Conservation (phyloP, 805 yeast genomes). For the Yamadazyma endophytica region DNA sequence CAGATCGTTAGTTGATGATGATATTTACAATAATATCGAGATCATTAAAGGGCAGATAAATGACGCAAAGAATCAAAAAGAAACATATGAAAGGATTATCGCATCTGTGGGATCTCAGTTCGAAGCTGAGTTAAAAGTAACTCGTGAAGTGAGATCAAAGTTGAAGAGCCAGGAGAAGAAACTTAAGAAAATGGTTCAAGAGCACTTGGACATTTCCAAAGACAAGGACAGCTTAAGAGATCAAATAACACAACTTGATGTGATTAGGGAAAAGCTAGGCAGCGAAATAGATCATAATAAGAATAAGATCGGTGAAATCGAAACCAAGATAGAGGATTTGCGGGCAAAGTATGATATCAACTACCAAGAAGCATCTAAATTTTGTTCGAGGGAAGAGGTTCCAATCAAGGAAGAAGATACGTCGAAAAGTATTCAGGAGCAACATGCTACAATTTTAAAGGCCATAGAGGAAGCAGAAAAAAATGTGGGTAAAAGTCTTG, state of each 20-base stretch:
- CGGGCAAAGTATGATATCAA: constrained; percentile 24
- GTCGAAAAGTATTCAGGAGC: constrained; percentile 45
- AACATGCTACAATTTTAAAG: constrained; percentile 42
- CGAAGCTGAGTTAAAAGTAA: too few species aligned
- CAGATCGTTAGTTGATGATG: constrained; percentile 38
- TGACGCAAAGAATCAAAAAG: too few species aligned
- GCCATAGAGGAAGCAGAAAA: constrained; percentile 51
- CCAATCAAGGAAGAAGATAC: constrained; percentile 35
- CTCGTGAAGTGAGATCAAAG: too few species aligned
- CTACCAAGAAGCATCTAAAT: constrained; percentile 25
- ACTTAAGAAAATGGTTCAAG: background rate
- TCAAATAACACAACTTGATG: constrained; percentile 9
- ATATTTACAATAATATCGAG: too few species aligned
- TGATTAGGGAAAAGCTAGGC: too few species aligned
- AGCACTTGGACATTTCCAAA: background rate
- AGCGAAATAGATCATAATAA: too few species aligned
- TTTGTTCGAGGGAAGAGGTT: constrained; percentile 49
- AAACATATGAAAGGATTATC: too few species aligned
- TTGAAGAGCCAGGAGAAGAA: too few species aligned
- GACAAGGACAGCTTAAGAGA: constrained; percentile 2
- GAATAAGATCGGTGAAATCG: constrained; percentile 10
- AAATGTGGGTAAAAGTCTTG: constrained; percentile 51
- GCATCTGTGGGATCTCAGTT: too few species aligned
- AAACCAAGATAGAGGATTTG: constrained; percentile 8
- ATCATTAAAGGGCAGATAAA: too few species aligned